These are phyloP conservation scores for Hyphodiscus sp. DNA, from an alignment of 2,329 filamentous ascomycete species.

Conservation along the genomic window DNA sequence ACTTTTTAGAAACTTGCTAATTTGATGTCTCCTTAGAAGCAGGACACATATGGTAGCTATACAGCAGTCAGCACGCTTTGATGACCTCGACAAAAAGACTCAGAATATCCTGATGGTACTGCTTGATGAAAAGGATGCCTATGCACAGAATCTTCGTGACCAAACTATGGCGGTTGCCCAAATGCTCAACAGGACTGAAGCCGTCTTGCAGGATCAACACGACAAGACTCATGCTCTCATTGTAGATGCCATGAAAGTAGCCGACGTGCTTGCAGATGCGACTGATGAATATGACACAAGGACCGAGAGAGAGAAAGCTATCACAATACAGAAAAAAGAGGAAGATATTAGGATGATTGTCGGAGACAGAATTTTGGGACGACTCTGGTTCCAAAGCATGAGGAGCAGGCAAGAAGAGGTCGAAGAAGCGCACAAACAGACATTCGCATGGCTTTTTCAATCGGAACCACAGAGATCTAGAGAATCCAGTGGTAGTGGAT, in stretches of 20 bases:
- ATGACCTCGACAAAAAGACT: not conserved
- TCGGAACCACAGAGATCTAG: not conserved
- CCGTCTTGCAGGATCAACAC: not conserved
- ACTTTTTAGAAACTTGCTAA: not conserved
- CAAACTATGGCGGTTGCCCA: not conserved
- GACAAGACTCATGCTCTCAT: not conserved
- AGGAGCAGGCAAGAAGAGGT: not conserved
- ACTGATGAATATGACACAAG: not conserved
- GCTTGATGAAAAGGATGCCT: not conserved
- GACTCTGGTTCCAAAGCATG: not conserved
- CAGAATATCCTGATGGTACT: not conserved
- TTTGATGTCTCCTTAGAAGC: not conserved
- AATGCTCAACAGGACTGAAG: not conserved
- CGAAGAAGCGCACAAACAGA: not conserved
- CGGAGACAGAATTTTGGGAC: not conserved
- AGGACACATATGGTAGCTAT: not conserved
- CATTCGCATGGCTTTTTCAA: constrained; percentile 7
- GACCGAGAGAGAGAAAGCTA: not conserved
- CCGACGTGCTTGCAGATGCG: too few relatives aligned
- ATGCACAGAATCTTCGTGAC: not conserved
- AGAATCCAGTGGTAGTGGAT: not conserved
- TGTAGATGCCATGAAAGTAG: not conserved
- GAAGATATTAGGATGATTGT: not conserved
- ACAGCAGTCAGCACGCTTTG: not conserved
- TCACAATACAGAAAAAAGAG: not conserved